phyloP scores from a whole-genome alignment of 441 rosid genomes.

The Francoa sonchifolia region DNA sequence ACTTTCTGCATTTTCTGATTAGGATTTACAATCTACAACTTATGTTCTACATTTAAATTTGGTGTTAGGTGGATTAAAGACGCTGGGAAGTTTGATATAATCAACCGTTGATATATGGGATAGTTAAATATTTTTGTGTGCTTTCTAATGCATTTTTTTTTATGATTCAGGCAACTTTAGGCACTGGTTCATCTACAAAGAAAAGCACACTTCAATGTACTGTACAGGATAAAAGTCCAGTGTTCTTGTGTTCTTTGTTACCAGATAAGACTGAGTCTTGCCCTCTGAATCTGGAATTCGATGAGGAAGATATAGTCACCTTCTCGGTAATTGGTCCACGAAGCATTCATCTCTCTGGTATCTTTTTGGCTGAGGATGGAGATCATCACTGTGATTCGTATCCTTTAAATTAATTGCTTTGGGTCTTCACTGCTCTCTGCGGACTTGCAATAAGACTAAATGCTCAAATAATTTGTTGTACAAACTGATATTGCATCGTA shows the following conservation, averaged over 20 bases:
- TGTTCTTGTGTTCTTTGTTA: slow-evolving; percentile 67
- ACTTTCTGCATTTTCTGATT: background rate
- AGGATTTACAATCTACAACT: background rate
- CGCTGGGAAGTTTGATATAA: background rate
- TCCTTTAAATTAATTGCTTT: slow-evolving; percentile 28
- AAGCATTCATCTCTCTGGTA: slow-evolving; percentile 84
- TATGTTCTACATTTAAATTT: background rate
- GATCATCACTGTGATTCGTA: slow-evolving; percentile 48
- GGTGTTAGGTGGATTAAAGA: background rate
- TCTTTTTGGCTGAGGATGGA: slow-evolving; percentile 41
- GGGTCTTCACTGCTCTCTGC: background rate
- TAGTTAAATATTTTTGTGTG: background rate
- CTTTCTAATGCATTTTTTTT: slow-evolving; percentile 4
- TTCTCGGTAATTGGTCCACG: slow-evolving; percentile 61
- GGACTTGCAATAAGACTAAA: background rate
- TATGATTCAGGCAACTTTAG: slow-evolving; percentile 67
- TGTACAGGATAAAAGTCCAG: slow-evolving; percentile 37
- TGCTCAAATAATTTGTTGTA: background rate
- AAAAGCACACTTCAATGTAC: slow-evolving; percentile 68
- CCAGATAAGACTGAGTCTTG: slow-evolving; percentile 63
- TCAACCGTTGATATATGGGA: background rate
- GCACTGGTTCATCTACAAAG: slow-evolving; percentile 49
- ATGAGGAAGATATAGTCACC: slow-evolving; percentile 41
- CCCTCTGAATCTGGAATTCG: slow-evolving; percentile 62
- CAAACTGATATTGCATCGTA: too few relatives aligned